These are phyloP conservation scores for Penicillium canariense DNA, from an alignment of 495 filamentous ascomycete genomes.

Conservation along the genomic window DNA sequence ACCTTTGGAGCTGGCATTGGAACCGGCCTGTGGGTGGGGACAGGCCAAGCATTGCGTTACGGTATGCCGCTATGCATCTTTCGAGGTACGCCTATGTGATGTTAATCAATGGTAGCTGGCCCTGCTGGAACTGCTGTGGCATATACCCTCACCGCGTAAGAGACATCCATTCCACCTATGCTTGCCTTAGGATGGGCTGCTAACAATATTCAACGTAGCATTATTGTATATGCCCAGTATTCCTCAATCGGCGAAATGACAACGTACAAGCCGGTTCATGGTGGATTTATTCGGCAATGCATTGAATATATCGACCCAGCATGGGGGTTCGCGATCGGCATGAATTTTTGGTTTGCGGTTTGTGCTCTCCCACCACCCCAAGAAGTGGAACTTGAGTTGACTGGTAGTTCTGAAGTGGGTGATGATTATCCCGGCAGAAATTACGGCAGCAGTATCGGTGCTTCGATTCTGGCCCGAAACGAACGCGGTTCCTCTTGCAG, in stretches of 20 bases:
- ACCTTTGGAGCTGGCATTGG: conserved; percentile 34
- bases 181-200: neutral
- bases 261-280: conserved; percentile 30
- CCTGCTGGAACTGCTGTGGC: conserved; percentile 27
- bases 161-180: neutral
- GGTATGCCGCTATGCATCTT: conserved; percentile 8
- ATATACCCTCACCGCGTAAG: conserved; percentile 31
- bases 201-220: conserved; percentile 10
- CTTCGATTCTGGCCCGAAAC: conserved; percentile 30
- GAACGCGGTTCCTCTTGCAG: conserved; percentile 23
- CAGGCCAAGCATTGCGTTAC: conserved; percentile 27
- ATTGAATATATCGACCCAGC: conserved; percentile 31
- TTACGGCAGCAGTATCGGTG: conserved; percentile 29
- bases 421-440: conserved; percentile 33
- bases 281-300: conserved; percentile 32
- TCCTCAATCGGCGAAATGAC: conserved; percentile 33
- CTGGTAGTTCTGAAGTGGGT: conserved; percentile 23
- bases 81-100: neutral
- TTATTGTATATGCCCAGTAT: conserved; percentile 30
- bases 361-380: neutral
- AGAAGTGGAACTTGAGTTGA: neutral
- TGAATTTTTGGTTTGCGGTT: conserved; percentile 35
- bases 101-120: conserved; percentile 20
- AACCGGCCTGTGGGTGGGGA: conserved; percentile 28
- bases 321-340: conserved; percentile 30